Evolutionary conservation across 495 filamentous ascomycete genomes (phyloP).

Genomic region (Aspergillus nidulans): DNA sequence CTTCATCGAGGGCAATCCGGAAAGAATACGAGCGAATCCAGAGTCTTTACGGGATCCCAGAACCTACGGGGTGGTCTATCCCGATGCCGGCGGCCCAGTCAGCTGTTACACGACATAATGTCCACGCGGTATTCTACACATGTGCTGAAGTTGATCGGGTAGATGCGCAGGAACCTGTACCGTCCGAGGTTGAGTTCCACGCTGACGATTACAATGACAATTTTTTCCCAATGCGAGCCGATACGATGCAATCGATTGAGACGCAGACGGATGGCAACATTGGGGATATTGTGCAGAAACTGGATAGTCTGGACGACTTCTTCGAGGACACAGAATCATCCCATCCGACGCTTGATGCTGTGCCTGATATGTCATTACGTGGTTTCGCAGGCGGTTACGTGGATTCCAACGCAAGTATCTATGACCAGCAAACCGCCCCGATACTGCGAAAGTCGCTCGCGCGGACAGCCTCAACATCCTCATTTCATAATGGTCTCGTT

Average conservation of each 20-base stretch:
- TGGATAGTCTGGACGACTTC: slow-evolving; percentile 93
- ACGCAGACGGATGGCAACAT: slow-evolving; percentile 71
- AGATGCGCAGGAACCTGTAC: slow-evolving; percentile 56
- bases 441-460: slow-evolving; percentile 81
- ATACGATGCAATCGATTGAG: slow-evolving; percentile 90
- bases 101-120: slow-evolving; percentile 76
- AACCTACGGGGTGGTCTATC: slow-evolving; percentile 93
- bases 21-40: slow-evolving; percentile 94
- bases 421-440: slow-evolving; percentile 89
- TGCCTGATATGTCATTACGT: slow-evolving; percentile 52
- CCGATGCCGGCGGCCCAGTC: slow-evolving; percentile 89
- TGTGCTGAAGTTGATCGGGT: slow-evolving; percentile 62
- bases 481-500: slow-evolving; percentile 84
- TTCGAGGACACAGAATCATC: slow-evolving; percentile 65
- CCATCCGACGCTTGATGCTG: slow-evolving; percentile 39
- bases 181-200: slow-evolving; percentile 88
- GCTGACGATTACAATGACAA: slow-evolving; percentile 78
- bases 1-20: slow-evolving; percentile 72
- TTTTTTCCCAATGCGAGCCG: slow-evolving; percentile 76
- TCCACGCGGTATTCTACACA: slow-evolving; percentile 95
- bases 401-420: slow-evolving; percentile 78
- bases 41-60: slow-evolving; percentile 93
- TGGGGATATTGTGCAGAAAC: slow-evolving; percentile 80
- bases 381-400: slow-evolving; percentile 61
- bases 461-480: slow-evolving; percentile 64